Conservation (phyloP, 2,329 filamentous ascomycete genomes). For the Apiospora hydei region DNA sequence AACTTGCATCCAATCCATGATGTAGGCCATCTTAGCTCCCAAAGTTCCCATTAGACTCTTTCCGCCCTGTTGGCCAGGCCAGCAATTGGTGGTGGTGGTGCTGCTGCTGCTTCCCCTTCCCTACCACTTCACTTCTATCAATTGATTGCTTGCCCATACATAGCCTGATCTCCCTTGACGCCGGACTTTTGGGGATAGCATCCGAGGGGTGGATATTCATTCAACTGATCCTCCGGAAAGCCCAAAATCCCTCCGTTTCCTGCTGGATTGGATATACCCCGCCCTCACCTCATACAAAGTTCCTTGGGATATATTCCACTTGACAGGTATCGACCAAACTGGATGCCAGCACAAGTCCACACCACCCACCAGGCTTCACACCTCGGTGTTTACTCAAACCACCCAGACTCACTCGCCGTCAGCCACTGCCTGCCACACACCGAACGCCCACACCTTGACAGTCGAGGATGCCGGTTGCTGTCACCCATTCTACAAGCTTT, state of each 20-base stretch:
- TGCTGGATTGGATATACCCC: background rate
- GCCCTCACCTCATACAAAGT: background rate
- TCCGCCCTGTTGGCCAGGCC: background rate
- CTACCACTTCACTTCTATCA: background rate
- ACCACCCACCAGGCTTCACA: background rate
- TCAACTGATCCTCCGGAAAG: background rate
- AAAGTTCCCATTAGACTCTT: background rate
- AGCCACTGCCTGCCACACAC: background rate
- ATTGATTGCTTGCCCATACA: background rate
- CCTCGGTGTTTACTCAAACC: background rate
- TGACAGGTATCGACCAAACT: background rate
- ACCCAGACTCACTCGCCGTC: background rate
- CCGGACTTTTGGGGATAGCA: background rate
- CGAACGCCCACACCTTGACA: background rate
- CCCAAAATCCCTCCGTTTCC: background rate
- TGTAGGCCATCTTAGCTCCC: slow-evolving; percentile 15
- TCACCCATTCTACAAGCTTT: background rate
- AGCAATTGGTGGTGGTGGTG: background rate
- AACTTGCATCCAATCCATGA: background rate
- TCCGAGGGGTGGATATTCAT: background rate
- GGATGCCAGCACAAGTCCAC: background rate
- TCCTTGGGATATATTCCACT: background rate
- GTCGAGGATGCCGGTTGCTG: background rate
- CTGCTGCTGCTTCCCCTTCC: background rate
- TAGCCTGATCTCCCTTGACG: slow-evolving; percentile 11